Evolutionary conservation across 768 basidiomycete genomes (phyloP), one percentile per base, ranked within the genome.

Genomic region (Russula sp.): DNA sequence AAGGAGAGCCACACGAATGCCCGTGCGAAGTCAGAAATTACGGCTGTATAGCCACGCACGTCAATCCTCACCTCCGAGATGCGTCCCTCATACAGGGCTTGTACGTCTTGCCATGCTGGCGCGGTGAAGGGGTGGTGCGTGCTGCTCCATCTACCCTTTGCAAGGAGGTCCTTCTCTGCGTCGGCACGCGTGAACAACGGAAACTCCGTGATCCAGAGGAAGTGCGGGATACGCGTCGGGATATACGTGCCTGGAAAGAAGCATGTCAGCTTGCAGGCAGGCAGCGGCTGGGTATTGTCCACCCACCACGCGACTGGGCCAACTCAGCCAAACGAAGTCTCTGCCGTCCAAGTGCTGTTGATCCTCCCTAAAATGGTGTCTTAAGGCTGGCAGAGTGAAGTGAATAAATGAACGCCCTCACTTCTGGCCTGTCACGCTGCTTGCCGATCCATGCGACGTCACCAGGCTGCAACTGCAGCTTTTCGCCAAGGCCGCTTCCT

Each of bases 71-170:
- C 80, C 69, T 75, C 72, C 56, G 85, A 83, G 52, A 88, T 76
- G 68, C 84, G 78, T 42, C 91, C 92, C 47, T 76, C 77, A 70
- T 88, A 87, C 76, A 98, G 78, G 42, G 83, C 82, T 51, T 84
- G 79, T 31, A 96, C 79, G 73, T 98, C 95, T 73, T 96, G 83
- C 80, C 80, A 89, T 85, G 95, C 90, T 22, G 95, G 95, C 9
- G 95, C 94, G 13, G 95, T 98, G 75, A 98, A 98, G 2, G 95
- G 95, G 74, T 98, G 95, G 70, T 98, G 95, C 3, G 91, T 86
- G 66, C 89, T 90, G 67, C 90, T 89, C 91, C 92, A 96, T 70
- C 94, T 80, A 35, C 94, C 94, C 61, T 85, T 82, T 4, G 93
- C 89, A 35, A 94, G 75, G 71, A 87, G 84, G 42, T 90, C 86